phyloP scores from a whole-genome alignment of 1,139 yeast species.

The Magnusiomyces ingens region DNA sequence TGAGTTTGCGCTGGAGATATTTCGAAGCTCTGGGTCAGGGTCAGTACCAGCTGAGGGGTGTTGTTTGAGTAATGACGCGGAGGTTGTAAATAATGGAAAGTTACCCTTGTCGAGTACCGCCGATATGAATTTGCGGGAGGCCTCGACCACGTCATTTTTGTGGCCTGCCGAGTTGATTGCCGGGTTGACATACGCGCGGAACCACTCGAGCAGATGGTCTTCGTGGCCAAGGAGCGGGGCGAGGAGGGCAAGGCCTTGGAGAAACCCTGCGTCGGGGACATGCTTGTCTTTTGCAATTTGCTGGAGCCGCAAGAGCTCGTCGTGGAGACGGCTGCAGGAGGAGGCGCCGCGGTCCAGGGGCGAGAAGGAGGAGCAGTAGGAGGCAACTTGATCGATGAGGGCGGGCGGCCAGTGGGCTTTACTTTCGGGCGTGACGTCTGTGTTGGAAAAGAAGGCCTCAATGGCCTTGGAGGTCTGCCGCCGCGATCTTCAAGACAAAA shows the following conservation, averaged over 20 bases:
- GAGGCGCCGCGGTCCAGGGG: slow-evolving; percentile 3
- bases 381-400: not conserved
- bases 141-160: slow-evolving; percentile 34
- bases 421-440: not conserved
- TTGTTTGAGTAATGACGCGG: not conserved
- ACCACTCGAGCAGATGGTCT: slow-evolving; percentile 46
- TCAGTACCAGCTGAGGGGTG: not conserved
- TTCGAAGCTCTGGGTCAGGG: not conserved
- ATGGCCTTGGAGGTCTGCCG: slow-evolving; percentile 18
- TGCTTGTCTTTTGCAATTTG: slow-evolving; percentile 31
- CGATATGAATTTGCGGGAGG: slow-evolving; percentile 40
- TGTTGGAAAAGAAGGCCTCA: slow-evolving; percentile 14
- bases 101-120: slow-evolving; percentile 30
- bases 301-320: slow-evolving; percentile 44
- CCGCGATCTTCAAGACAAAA: slow-evolving; percentile 14
- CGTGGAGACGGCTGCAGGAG: slow-evolving; percentile 35
- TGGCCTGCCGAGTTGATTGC: slow-evolving; percentile 60
- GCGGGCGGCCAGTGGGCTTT: slow-evolving; percentile 5
- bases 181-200: slow-evolving; percentile 44
- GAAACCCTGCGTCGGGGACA: slow-evolving; percentile 37
- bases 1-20: not conserved
- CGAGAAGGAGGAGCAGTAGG: not conserved
- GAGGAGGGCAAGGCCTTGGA: slow-evolving; percentile 40
- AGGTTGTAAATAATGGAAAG: slow-evolving; percentile 2
- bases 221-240: slow-evolving; percentile 37